phyloP scores from a whole-genome alignment of 2,329 filamentous ascomycete genomes.

The Apiospora saccharicola region DNA sequence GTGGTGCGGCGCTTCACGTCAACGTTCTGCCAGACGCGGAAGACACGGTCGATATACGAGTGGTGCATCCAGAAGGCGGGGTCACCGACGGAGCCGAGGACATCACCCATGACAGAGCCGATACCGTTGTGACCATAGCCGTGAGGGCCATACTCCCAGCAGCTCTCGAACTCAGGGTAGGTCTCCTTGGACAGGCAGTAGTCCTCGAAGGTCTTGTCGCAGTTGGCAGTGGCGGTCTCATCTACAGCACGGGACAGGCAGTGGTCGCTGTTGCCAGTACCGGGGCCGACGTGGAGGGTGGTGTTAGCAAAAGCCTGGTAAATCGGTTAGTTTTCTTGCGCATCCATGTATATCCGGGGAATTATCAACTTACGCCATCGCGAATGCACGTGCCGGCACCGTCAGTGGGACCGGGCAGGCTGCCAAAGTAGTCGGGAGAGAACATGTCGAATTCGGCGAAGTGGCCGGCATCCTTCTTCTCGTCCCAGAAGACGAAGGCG shows the following conservation, averaged over 20 bases:
- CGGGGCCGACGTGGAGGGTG: constrained; percentile 30
- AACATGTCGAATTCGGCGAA: constrained; percentile 41
- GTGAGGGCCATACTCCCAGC: constrained; percentile 38
- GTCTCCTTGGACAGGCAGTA: constrained; percentile 28
- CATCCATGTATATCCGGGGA: neutral
- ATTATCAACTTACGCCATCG: constrained; percentile 35
- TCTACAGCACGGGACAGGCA: constrained; percentile 44
- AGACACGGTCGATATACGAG: constrained; percentile 27
- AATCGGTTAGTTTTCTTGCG: constrained; percentile 17
- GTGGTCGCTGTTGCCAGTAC: constrained; percentile 38
- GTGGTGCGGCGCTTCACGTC: constrained; percentile 37
- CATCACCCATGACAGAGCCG: constrained; percentile 42
- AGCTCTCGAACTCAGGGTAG: constrained; percentile 27
- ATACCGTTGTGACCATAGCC: constrained; percentile 45
- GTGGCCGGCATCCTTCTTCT: constrained; percentile 44
- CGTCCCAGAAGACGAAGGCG: constrained; percentile 45
- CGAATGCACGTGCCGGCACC: constrained; percentile 39
- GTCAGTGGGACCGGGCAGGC: constrained; percentile 36
- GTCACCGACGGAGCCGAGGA: constrained; percentile 42
- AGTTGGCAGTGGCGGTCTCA: constrained; percentile 38
- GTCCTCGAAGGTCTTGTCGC: constrained; percentile 30
- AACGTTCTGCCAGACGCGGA: constrained; percentile 33
- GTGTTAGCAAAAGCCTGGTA: constrained; percentile 36
- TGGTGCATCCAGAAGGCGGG: constrained; percentile 38
- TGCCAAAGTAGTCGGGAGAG: constrained; percentile 40